Conservation (phyloP, 768 basidiomycete species). For the Phylloporus sp. region DNA sequence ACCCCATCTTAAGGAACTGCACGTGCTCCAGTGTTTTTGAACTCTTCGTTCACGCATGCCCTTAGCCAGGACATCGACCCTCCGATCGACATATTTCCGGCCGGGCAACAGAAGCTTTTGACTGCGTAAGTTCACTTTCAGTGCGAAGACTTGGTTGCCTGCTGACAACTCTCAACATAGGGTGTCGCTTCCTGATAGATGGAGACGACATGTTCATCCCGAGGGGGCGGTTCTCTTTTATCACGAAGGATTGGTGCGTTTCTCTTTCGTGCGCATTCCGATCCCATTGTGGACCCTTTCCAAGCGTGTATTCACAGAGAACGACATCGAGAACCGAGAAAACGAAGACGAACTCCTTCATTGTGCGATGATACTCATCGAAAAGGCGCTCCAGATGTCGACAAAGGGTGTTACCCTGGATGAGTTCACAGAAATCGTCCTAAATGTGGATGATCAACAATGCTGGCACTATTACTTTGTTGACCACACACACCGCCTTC, state of each 20-base stretch:
- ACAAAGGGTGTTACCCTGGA: conserved; percentile 1
- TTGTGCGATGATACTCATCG: conserved; percentile 6
- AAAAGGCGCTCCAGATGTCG: background rate
- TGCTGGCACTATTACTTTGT: conserved; percentile 15
- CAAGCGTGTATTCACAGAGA: conserved; percentile 16
- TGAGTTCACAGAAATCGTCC: conserved; percentile 8
- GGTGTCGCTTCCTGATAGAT: background rate
- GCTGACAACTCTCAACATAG: background rate
- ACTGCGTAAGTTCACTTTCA: conserved; percentile 1
- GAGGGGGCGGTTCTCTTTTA: conserved; percentile 13
- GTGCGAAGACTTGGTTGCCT: background rate
- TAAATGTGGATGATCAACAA: conserved; percentile 1
- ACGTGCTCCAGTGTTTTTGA: background rate
- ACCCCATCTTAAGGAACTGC: background rate
- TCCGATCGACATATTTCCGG: background rate
- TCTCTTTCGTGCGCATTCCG: background rate
- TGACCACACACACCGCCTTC: conserved; percentile 13
- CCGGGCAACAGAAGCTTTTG: conserved; percentile 7
- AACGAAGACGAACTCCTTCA: background rate
- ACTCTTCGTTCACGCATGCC: background rate
- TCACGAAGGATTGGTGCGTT: conserved; percentile 9
- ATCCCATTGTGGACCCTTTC: background rate
- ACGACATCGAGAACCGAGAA: background rate
- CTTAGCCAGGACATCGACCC: background rate
- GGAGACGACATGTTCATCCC: conserved; percentile 12